Conservation (phyloP, 129 eudicot species). For the Calendula officinalis region DNA sequence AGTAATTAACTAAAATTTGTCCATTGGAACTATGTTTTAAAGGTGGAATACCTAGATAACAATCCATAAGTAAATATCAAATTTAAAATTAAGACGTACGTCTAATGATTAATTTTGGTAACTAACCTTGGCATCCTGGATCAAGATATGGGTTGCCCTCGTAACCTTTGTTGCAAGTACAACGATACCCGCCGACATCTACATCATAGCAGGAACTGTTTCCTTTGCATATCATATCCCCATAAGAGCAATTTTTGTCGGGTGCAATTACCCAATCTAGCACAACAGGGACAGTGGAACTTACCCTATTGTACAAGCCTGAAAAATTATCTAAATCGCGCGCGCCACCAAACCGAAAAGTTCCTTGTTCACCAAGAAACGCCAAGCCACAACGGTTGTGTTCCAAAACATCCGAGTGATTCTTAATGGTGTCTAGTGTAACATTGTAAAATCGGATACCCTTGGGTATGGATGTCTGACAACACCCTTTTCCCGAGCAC, state of each 20-base stretch:
- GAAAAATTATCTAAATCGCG: constrained; percentile 10
- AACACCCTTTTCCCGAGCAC: constrained; percentile 40
- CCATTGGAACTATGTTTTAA: too few species aligned
- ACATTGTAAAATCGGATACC: constrained; percentile 14
- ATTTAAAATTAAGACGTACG: too few species aligned
- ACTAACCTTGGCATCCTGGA: constrained; percentile 26
- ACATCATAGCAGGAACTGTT: constrained; percentile 16
- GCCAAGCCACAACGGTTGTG: constrained; percentile 29
- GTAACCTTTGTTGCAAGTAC: constrained; percentile 13
- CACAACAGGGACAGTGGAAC: neutral
- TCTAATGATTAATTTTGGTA: too few species aligned
- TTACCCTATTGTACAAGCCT: neutral
- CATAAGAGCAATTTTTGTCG: neutral
- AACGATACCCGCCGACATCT: constrained; percentile 23
- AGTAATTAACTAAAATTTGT: too few species aligned
- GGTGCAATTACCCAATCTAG: constrained; percentile 27
- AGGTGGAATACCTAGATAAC: too few species aligned
- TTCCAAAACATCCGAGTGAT: neutral
- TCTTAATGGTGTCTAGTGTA: neutral
- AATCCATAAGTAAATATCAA: too few species aligned
- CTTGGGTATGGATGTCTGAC: constrained; percentile 35
- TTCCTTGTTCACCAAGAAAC: constrained; percentile 33
- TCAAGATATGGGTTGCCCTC: constrained; percentile 24
- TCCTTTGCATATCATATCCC: neutral
- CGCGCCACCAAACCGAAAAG: constrained; percentile 12